These are phyloP conservation scores for Aspergillus panamensis DNA, from an alignment of 495 filamentous ascomycete genomes.

Conservation along the genomic window DNA sequence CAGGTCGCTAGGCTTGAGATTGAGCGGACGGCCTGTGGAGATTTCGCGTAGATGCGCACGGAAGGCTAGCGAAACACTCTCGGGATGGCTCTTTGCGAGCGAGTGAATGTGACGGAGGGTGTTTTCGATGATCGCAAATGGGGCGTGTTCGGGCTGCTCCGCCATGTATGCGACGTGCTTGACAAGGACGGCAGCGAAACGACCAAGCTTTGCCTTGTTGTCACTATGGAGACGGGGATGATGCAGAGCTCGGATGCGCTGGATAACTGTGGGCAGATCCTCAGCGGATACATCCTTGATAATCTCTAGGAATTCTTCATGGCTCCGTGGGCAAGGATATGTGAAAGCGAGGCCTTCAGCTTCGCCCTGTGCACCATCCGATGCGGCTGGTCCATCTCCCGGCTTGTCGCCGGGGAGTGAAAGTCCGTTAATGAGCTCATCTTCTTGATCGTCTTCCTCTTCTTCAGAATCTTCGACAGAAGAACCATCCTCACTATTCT, in stretches of 20 bases:
- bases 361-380: slow-evolving; percentile 31
- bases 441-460: slow-evolving; percentile 47
- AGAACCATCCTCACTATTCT: slow-evolving; percentile 41
- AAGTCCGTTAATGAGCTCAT: slow-evolving; percentile 45
- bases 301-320: slow-evolving; percentile 66
- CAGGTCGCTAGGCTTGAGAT: slow-evolving; percentile 69
- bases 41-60: slow-evolving; percentile 66
- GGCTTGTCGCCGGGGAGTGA: slow-evolving; percentile 25
- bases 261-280: slow-evolving; percentile 74
- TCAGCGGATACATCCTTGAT: slow-evolving; percentile 54
- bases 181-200: slow-evolving; percentile 71
- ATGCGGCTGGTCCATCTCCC: slow-evolving; percentile 23
- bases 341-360: slow-evolving; percentile 67
- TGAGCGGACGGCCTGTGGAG: slow-evolving; percentile 54
- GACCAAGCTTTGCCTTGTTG: slow-evolving; percentile 78
- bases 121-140: slow-evolving; percentile 61
- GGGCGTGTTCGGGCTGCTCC: slow-evolving; percentile 44
- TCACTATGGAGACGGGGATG: slow-evolving; percentile 79
- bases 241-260: slow-evolving; percentile 81
- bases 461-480: slow-evolving; percentile 41
- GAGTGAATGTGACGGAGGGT: slow-evolving; percentile 81
- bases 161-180: slow-evolving; percentile 72
- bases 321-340: slow-evolving; percentile 76
- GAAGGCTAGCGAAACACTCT: slow-evolving; percentile 72
- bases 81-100: slow-evolving; percentile 74